Base-by-base conservation (phyloP, 306 rosid species). In the Cucurbita maxima region DNA sequence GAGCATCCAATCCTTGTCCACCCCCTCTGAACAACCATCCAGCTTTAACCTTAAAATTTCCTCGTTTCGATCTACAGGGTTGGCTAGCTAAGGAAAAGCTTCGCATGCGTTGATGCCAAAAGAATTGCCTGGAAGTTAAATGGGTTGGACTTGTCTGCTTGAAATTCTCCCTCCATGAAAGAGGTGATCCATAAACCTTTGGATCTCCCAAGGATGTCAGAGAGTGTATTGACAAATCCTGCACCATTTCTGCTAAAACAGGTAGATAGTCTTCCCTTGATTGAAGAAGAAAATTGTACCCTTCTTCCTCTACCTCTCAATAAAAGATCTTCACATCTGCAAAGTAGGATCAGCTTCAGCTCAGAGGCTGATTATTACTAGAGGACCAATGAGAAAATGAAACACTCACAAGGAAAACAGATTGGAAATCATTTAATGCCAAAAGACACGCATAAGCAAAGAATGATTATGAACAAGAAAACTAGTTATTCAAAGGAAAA, bases 11-110 rank as follows among this genome's bases (percentile, higher is more conserved):
- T 58, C 78, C 86, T 58, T 71, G 84, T 44, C 85, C 97, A 54
- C 96, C 88, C 74, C 97, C 87, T 78, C 81, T 79, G 73, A 93
- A 93, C 73, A 83, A 83, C 98, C 98, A 90, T 22, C 88, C 96
- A 51, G 94, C 98, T 71, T 85, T 72, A 59, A 79, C 85, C 86
- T 79, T 83, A 48, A 78, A 72, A 73, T 45, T 79, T 57, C 85
- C 75, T 36, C 59, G 79, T 74, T 84, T 87, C 54, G 61, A 79
- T 75, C 77, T 74, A 73, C 40, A 66, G 81, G 83, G 82, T 41
- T 81, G 61, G 76, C 86, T 82, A 20, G 60, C 75, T 15, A 81
- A 77, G 69, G 80, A 83, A 34, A 81, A 73, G 22, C 79, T 78
- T 19, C 54, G 79, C 55, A 73, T 52, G 68, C 75, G 71, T 38